Percentiles rank a stretch among this genome's conserved stretches.
phyloP scores from a whole-genome alignment of 2,329 filamentous ascomycete species.

The Escovopsis sp. region DNA sequence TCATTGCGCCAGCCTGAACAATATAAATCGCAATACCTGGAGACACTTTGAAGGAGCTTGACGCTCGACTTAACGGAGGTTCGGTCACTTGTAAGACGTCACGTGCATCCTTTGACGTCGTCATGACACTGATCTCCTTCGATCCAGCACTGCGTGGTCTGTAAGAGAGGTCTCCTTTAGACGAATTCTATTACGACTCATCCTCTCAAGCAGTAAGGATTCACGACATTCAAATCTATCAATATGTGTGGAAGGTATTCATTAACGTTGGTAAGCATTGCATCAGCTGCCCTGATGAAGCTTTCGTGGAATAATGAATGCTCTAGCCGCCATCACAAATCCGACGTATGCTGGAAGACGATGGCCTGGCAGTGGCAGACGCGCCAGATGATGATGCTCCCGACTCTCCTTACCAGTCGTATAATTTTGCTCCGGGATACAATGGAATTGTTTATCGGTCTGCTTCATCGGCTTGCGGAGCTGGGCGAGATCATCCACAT shows the following conservation, averaged over 20 bases:
- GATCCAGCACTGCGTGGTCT: no score
- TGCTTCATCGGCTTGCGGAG: conserved; percentile 48
- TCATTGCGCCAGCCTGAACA: no score
- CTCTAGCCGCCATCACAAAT: conserved; percentile 63
- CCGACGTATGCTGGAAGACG: conserved; percentile 55
- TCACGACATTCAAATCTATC: neutral
- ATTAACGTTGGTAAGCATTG: conserved; percentile 17
- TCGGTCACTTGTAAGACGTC: no score
- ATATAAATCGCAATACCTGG: no score
- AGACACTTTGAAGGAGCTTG: no score
- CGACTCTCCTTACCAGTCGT: conserved; percentile 51
- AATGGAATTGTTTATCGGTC: conserved; percentile 77
- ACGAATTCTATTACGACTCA: no score
- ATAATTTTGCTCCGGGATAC: conserved; percentile 87
- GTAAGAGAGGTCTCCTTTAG: no score
- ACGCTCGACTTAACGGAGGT: no score
- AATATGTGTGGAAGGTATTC: conserved; percentile 25
- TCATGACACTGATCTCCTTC: no score
- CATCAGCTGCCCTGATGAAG: neutral
- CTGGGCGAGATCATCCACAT: conserved; percentile 21
- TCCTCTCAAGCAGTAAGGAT: no score
- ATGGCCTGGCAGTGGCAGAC: conserved; percentile 59
- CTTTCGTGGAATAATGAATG: neutral
- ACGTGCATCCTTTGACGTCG: no score
- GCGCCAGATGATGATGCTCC: conserved; percentile 56